Percentiles rank a stretch among this genome's conserved stretches.
phyloP scores from a whole-genome alignment of 129 eudicot genomes.

The Oenanthe sinensis region DNA sequence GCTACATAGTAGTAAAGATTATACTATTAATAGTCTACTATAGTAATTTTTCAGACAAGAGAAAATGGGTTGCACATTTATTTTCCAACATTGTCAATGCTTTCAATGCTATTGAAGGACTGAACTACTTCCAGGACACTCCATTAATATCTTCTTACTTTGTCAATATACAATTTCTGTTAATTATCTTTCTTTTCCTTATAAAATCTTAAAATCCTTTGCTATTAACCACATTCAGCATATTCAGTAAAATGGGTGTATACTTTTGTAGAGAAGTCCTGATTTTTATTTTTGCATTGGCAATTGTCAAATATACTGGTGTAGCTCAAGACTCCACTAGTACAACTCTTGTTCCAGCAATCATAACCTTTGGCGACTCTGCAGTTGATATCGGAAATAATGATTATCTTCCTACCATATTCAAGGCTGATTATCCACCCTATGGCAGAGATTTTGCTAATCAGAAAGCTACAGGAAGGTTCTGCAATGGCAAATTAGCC shows the following conservation, averaged over 20 bases:
- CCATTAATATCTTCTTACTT: slow-evolving; percentile 15
- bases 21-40: slow-evolving; percentile 1
- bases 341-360: slow-evolving; percentile 65
- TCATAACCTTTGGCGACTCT: slow-evolving; percentile 77
- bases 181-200: slow-evolving; percentile 9
- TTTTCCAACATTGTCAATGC: slow-evolving; percentile 14
- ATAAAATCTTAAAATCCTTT: slow-evolving; percentile 17
- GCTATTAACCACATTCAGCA: slow-evolving; percentile 19
- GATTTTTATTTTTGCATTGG: slow-evolving; percentile 19
- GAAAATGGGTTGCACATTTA: neutral
- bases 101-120: slow-evolving; percentile 30
- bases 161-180: slow-evolving; percentile 12
- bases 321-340: slow-evolving; percentile 39
- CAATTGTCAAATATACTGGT: slow-evolving; percentile 10
- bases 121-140: slow-evolving; percentile 17
- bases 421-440: slow-evolving; percentile 82
- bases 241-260: neutral
- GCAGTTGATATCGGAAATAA: slow-evolving; percentile 84
- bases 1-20: neutral
- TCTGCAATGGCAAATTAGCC: slow-evolving; percentile 90
- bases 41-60: neutral
- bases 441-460: slow-evolving; percentile 74
- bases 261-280: neutral
- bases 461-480: slow-evolving; percentile 73
- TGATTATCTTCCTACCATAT: slow-evolving; percentile 56